Evolutionary conservation across 2,329 filamentous ascomycete genomes (phyloP).

Genomic region (Colletotrichum aenigma): DNA sequence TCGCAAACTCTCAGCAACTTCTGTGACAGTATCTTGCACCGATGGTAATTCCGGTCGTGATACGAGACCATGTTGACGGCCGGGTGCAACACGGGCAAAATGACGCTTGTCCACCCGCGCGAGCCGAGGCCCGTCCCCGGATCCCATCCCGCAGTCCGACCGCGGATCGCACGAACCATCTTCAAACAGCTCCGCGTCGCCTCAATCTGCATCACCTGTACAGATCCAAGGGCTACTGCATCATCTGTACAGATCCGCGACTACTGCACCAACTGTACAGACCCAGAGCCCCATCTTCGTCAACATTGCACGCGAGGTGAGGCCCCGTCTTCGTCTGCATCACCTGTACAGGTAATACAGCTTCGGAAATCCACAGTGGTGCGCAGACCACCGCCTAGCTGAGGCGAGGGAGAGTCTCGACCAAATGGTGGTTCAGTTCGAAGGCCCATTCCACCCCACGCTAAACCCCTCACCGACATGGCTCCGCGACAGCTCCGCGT

Average conservation of each 20-base stretch:
- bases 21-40: not conserved
- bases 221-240: not conserved
- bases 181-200: not conserved
- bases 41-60: not conserved
- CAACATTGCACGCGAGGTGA: not conserved
- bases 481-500: not conserved
- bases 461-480: conserved; percentile 1
- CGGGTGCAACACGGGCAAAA: not conserved
- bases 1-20: not conserved
- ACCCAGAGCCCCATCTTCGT: not conserved
- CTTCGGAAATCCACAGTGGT: not conserved
- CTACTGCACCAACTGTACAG: not conserved
- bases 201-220: not conserved
- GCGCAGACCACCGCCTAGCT: not conserved
- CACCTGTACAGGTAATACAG: not conserved
- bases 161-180: not conserved
- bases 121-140: not conserved
- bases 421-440: not conserved
- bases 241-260: not conserved
- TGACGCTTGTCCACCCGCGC: not conserved
- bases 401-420: not conserved
- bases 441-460: not conserved
- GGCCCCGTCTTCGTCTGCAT: not conserved
- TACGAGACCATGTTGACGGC: not conserved
- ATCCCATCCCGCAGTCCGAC: not conserved